Base-by-base conservation (phyloP, 2,329 filamentous ascomycete genomes). In the Apiospora kogelbergensis region DNA sequence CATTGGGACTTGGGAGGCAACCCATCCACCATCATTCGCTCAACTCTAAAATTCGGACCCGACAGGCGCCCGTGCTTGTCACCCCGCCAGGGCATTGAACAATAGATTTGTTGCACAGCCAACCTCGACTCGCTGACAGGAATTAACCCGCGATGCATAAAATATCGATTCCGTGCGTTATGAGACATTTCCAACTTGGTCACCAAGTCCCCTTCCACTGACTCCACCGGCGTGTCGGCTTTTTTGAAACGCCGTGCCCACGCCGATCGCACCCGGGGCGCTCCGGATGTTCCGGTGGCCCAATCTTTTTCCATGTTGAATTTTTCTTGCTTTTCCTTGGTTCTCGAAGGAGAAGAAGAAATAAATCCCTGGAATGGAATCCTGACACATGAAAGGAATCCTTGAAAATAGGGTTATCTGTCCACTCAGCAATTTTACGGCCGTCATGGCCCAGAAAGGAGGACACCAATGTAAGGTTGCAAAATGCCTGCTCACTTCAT, bases 171-270 rank as follows among this genome's bases (percentile, higher is more conserved):
- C 53, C 53, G 53, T 60, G 53, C 53, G 53, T n/a, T 37, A 26
- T 60, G 53, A 60, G 53, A 60, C 53, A 60, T 60, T 60, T 60
- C 53, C 53, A 60, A 60, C 53, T 37, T 60, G 26, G 30, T 42
- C 40, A 42, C 40, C n/a, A n/a, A n/a, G n/a, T 42, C 17, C 13
- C 13, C 40, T 42, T 42, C 40, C 20, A 60, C 15, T 15, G 53
- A 37, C 30, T 37, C 53, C 30, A 60, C 53, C 26, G 53, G 53
- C 30, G 53, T 37, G 53, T 60, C 53, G 53, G 30, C 30, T n/a
- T 37, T 20, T 60, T 60, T 60, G 53, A 60, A 60, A 60, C 53
- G 53, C 53, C 53, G 30, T 60, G 53, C 53, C 53, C 53, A 60
- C 30, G 53, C 53, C 53, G 53, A 60, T 60, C 53, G 30, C 53